phyloP scores from a whole-genome alignment of 2,329 filamentous ascomycete genomes.

The Tolypocladium inflatum region DNA sequence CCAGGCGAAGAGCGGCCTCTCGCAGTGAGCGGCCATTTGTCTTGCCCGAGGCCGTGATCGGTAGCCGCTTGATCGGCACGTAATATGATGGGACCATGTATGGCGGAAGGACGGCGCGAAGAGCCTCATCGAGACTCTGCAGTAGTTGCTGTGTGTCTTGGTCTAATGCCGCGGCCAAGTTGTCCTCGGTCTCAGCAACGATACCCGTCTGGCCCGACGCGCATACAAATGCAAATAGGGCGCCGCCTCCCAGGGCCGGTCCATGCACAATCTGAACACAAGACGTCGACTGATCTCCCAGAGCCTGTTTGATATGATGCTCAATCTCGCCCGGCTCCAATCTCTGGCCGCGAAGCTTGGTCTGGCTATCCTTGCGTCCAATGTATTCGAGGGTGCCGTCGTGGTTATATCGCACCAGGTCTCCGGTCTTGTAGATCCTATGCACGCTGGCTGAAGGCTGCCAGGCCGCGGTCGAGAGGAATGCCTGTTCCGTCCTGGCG shows the following conservation, averaged over 20 bases:
- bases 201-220: background rate
- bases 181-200: background rate
- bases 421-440: conserved; percentile 9
- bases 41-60: no score
- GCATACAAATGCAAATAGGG: background rate
- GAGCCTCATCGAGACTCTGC: no score
- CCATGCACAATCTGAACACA: background rate
- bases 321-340: conserved; percentile 9
- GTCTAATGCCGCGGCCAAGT: background rate
- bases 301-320: background rate
- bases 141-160: background rate
- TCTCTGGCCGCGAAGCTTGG: conserved; percentile 8
- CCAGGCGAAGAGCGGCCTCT: no score
- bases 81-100: no score
- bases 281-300: background rate
- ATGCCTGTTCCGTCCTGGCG: background rate
- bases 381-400: conserved; percentile 8
- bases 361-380: conserved; percentile 1
- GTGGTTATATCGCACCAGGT: conserved; percentile 7
- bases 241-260: background rate
- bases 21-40: no score
- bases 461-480: background rate
- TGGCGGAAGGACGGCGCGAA: no score
- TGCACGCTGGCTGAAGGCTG: background rate
- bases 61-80: no score